These are phyloP conservation scores for Styphnolobium japonicum DNA, from an alignment of 306 rosid genomes.

Conservation along the genomic window DNA sequence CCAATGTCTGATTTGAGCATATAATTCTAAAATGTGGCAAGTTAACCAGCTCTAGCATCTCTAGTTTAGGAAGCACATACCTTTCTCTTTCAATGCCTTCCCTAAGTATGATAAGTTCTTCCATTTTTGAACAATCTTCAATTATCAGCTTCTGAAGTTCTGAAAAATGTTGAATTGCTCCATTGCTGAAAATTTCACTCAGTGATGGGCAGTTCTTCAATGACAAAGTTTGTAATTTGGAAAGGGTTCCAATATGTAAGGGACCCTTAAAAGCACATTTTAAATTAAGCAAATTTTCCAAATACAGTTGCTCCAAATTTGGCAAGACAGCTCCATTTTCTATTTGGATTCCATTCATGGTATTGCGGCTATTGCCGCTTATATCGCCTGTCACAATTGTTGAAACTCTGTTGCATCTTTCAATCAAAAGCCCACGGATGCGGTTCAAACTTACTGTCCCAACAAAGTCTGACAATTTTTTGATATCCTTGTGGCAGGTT, in stretches of 20 bases:
- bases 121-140: conserved; percentile 21
- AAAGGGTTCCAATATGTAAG: conserved; percentile 1
- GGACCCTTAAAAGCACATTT: conserved; percentile 13
- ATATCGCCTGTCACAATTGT: background rate
- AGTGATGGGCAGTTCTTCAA: conserved; percentile 15
- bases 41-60: conserved; percentile 5
- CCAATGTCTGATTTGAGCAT: background rate
- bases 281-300: conserved; percentile 9
- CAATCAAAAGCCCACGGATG: conserved; percentile 22
- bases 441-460: background rate
- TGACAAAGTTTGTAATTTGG: conserved; percentile 4
- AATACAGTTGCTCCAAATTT: conserved; percentile 24
- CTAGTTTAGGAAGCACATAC: conserved; percentile 23
- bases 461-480: conserved; percentile 10
- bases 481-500: conserved; percentile 1
- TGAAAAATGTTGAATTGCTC: background rate
- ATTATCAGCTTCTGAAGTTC: conserved; percentile 23
- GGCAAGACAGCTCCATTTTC: background rate
- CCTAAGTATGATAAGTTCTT: background rate
- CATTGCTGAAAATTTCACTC: conserved; percentile 13
- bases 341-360: background rate
- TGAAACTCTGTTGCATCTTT: conserved; percentile 18
- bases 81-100: background rate
- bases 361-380: too few relatives aligned
- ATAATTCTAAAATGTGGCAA: background rate